These are phyloP conservation scores for Pilaira anomala DNA, from an alignment of 192 early-diverging fungal species.

Conservation along the genomic window DNA sequence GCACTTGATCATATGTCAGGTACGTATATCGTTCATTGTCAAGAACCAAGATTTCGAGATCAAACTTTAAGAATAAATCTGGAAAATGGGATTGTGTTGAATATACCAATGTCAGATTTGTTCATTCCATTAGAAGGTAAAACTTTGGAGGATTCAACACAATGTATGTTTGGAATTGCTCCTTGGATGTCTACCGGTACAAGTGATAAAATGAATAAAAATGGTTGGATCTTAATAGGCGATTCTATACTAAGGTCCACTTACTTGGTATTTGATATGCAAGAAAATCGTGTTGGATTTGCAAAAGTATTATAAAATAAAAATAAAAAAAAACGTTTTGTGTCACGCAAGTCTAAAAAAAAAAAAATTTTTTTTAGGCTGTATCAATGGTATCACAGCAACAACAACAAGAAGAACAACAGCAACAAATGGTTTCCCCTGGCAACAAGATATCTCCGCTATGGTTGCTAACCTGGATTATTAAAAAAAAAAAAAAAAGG, in stretches of 20 bases:
- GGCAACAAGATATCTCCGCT: constrained; percentile 4
- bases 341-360: not conserved
- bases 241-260: constrained; percentile 24
- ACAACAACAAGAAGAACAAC: too few relatives aligned
- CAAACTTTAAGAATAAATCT: not conserved
- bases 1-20: not conserved
- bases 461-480: not conserved
- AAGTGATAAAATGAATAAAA: constrained; percentile 8
- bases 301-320: constrained; percentile 14
- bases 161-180: constrained; percentile 33
- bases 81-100: not conserved
- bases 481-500: not conserved
- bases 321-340: too few relatives aligned
- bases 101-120: constrained; percentile 10
- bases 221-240: constrained; percentile 28
- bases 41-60: not conserved
- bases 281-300: constrained; percentile 28
- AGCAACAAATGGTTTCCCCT: not conserved
- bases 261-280: constrained; percentile 29
- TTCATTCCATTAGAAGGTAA: constrained; percentile 18
- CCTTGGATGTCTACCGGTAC: constrained; percentile 13
- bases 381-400: not conserved
- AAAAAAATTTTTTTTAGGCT: constrained; percentile 5
- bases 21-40: constrained; percentile 8
- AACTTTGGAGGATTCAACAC: not conserved